These are phyloP conservation scores for Pichia sp. DNA, from an alignment of 1,139 yeast species.

Conservation along the genomic window DNA sequence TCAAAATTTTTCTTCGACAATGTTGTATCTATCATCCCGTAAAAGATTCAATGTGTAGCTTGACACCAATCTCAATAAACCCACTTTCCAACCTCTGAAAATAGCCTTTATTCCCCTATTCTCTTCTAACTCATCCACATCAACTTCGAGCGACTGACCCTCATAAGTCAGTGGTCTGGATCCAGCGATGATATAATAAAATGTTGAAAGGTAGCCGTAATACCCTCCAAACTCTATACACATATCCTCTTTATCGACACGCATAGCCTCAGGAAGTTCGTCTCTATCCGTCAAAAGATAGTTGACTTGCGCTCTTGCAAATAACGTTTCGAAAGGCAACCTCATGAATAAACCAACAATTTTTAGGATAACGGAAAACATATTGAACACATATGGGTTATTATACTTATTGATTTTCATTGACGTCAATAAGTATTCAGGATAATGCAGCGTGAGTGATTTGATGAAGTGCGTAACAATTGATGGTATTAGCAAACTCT, in stretches of 20 bases:
- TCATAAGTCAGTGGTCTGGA: slow-evolving; percentile 31
- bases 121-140: slow-evolving; percentile 33
- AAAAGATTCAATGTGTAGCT: slow-evolving; percentile 77
- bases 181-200: slow-evolving; percentile 45
- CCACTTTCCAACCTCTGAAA: slow-evolving; percentile 91
- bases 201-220: slow-evolving; percentile 47
- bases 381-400: slow-evolving; percentile 58
- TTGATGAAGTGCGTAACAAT: slow-evolving; percentile 60
- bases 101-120: slow-evolving; percentile 46
- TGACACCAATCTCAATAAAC: slow-evolving; percentile 72
- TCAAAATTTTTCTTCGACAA: slow-evolving; percentile 40
- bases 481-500: slow-evolving; percentile 48
- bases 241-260: slow-evolving; percentile 40
- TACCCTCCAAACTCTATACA: slow-evolving; percentile 54
- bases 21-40: slow-evolving; percentile 47
- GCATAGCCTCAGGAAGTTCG: slow-evolving; percentile 32
- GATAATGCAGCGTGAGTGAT: slow-evolving; percentile 59
- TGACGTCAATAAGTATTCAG: slow-evolving; percentile 69
- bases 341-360: slow-evolving; percentile 69
- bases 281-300: slow-evolving; percentile 42
- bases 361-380: slow-evolving; percentile 45
- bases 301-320: slow-evolving; percentile 77
- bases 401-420: slow-evolving; percentile 68
- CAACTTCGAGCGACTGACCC: slow-evolving; percentile 27
- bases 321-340: slow-evolving; percentile 82